Evolutionary conservation across 1,284 basidiomycete genomes (phyloP).

Genomic region (Vanrija humicola): DNA sequence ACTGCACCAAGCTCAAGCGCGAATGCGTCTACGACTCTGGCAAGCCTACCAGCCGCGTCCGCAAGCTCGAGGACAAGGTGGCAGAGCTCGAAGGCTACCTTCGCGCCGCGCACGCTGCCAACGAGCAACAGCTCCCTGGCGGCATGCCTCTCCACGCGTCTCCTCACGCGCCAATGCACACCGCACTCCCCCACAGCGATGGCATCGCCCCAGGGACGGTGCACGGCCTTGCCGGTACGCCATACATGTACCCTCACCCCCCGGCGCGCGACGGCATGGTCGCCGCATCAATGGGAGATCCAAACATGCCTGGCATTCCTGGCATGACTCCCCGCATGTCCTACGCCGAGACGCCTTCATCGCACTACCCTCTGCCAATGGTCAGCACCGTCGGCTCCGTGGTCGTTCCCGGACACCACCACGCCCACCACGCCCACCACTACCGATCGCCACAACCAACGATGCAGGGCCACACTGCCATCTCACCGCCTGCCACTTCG

Average conservation of each 20-base stretch:
- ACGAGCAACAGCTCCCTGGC: background rate
- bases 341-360: background rate
- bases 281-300: too few species aligned
- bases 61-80: constrained; percentile 43
- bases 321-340: background rate
- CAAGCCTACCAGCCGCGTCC: constrained; percentile 40
- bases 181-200: background rate
- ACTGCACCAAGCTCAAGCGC: constrained; percentile 34
- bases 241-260: background rate
- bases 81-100: constrained; percentile 32
- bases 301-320: too few species aligned
- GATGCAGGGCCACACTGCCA: too few species aligned
- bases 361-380: background rate
- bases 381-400: too few species aligned
- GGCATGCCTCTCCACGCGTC: background rate
- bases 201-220: background rate
- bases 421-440: background rate
- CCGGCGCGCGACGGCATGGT: background rate
- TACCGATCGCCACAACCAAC: too few species aligned
- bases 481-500: too few species aligned
- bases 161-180: background rate
- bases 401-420: background rate
- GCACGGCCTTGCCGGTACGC: background rate
- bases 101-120: background rate
- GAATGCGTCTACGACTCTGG: constrained; percentile 43